These are phyloP conservation scores for Vigna mungo DNA, from an alignment of 306 rosid genomes.

Conservation along the genomic window DNA sequence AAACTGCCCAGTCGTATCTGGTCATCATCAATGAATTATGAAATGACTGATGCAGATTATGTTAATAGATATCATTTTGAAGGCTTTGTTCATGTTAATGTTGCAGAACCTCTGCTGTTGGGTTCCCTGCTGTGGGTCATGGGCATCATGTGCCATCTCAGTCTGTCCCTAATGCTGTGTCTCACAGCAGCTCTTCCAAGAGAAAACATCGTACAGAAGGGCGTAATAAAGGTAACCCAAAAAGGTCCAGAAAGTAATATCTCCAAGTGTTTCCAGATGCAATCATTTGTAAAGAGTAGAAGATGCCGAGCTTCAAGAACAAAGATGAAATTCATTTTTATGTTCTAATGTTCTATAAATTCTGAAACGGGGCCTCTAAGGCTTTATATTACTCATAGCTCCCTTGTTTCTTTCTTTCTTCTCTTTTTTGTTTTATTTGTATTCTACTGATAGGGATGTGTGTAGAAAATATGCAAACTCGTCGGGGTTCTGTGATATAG, in stretches of 20 bases:
- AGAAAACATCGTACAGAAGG: constrained; percentile 51
- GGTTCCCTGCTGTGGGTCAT: constrained; percentile 98
- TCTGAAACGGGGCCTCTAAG: constrained; percentile 13
- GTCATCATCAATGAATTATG: constrained; percentile 9
- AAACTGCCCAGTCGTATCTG: background rate
- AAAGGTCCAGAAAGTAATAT: constrained; percentile 58
- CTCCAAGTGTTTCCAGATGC: constrained; percentile 36
- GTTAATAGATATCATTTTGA: constrained; percentile 21
- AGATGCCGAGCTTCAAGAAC: constrained; percentile 77
- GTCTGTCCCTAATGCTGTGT: constrained; percentile 54
- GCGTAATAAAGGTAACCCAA: constrained; percentile 60
- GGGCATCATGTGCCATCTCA: constrained; percentile 79
- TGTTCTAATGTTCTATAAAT: constrained; percentile 18
- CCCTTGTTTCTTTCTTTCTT: constrained; percentile 5
- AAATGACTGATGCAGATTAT: constrained; percentile 9
- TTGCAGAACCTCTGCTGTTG: constrained; percentile 99
- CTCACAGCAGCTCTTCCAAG: constrained; percentile 49
- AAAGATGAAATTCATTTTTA: constrained; percentile 62
- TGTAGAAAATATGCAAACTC: constrained; percentile 2
- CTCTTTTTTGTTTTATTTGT: background rate
- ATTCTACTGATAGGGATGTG: background rate
- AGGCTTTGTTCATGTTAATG: constrained; percentile 37
- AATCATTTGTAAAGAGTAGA: constrained; percentile 61
- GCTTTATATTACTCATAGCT: background rate
- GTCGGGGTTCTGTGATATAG: constrained; percentile 12